Evolutionary conservation across 2,329 filamentous ascomycete genomes (phyloP), one percentile per base, ranked within the genome.

Genomic region (Periglandula ipomoeae): DNA sequence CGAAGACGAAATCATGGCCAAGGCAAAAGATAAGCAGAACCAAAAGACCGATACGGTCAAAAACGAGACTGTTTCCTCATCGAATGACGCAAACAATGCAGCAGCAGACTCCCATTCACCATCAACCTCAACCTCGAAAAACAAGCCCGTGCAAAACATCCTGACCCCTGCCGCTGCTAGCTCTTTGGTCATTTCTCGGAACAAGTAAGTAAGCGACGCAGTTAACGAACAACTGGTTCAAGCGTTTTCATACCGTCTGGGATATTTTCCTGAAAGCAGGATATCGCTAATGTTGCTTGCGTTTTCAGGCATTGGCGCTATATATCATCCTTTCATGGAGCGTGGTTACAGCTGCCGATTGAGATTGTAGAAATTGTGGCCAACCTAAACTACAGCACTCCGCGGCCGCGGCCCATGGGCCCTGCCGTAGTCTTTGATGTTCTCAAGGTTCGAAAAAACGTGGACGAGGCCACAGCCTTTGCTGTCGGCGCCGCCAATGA

Each of bases 401-500:
- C 84, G 15, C 79, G 82, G 24, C 88, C 88, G 9, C 84, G 79
- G 50, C 83, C 87, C 43, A 82, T 93, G 61, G 85, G 93, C 63
- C 84, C 86, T 10, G 84, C 84, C 52, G 80, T 89, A 53, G 85
- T 93, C 69, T 93, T 86, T 68, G 88, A 94, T 65, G 70, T 93
- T 42, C 76, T 89, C 64, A 91, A 90, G 70, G 88, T 94, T 62
- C 80, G 87, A 53, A 78, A 81, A 44, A 78, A 86, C 30, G 84
- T 93, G 47, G 88, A 93, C 55, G 86, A 90, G 61, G 87, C 88
- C 19, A 86, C 85, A 5, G 81, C 83, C 56, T 77, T 91, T 42
- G 81, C 86, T 46, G 85, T 90, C 52, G 81, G 86, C 51, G 87
- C 88, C 44, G 83, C 84, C 37, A 88, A 81, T 60, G 86, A 85